Conservation (phyloP, 2,329 filamentous ascomycete genomes). For the Cryoendolithus antarcticus region DNA sequence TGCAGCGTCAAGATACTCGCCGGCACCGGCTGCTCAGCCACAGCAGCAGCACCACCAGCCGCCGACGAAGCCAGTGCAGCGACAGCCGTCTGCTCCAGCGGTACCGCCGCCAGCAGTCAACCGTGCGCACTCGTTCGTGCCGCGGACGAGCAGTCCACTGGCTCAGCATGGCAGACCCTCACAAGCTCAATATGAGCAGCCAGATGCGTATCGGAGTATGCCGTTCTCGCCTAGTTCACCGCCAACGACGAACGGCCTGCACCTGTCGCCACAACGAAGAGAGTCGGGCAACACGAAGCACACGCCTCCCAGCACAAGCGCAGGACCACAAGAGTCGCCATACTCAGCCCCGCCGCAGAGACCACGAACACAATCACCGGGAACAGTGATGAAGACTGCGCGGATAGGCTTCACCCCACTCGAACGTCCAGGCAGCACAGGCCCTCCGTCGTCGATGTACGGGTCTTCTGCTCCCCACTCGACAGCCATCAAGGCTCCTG, state of each 20-base stretch:
- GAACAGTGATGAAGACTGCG: conserved; percentile 38
- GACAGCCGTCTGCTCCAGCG: conserved; percentile 13
- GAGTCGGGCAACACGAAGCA: conserved; percentile 16
- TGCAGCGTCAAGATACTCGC: conserved; percentile 46
- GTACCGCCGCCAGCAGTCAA: conserved; percentile 5
- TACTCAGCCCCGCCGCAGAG: conserved; percentile 15
- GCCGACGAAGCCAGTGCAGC: conserved; percentile 14
- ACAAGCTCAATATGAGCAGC: conserved; percentile 23
- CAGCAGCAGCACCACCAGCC: conserved; percentile 8
- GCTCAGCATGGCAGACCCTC: conserved; percentile 28
- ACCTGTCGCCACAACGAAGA: conserved; percentile 12
- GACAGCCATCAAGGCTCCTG: no score
- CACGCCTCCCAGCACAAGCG: conserved; percentile 31
- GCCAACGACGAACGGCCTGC: conserved; percentile 18
- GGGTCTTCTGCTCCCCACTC: no score
- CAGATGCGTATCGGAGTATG: conserved; percentile 6
- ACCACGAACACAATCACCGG: conserved; percentile 45
- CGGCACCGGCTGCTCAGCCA: conserved; percentile 31
- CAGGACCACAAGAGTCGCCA: conserved; percentile 1
- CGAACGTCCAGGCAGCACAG: no score
- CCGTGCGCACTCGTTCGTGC: conserved; percentile 42
- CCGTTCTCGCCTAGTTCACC: conserved; percentile 24
- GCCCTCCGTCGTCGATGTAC: no score
- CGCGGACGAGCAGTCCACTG: conserved; percentile 54
- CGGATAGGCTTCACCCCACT: conserved; percentile 17